These are phyloP conservation scores for Scheffersomyces stipitis DNA, from an alignment of 805 yeast genomes.

Conservation along the genomic window DNA sequence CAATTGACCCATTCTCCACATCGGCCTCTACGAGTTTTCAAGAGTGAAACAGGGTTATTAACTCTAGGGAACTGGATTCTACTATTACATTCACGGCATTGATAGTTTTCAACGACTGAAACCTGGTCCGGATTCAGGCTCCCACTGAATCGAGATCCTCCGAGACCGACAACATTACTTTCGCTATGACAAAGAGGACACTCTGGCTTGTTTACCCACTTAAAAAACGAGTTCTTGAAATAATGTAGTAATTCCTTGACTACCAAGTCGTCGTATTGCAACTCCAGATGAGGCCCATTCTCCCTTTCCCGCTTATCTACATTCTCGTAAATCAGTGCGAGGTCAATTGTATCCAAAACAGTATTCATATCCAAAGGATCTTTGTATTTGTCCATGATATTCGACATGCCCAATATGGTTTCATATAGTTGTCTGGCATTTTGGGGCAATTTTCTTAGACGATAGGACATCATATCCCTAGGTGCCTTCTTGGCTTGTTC, in stretches of 20 bases:
- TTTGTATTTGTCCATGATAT: conserved; percentile 7
- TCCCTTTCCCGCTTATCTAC: conserved; percentile 53
- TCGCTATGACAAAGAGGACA: conserved; percentile 53
- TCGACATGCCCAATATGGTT: conserved; percentile 1
- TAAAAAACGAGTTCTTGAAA: conserved; percentile 76
- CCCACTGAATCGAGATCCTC: conserved; percentile 38
- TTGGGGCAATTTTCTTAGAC: neutral
- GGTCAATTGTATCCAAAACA: conserved; percentile 64
- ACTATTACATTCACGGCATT: conserved; percentile 52
- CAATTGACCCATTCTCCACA: conserved; percentile 97
- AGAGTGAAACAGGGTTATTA: conserved; percentile 60
- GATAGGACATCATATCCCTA: neutral
- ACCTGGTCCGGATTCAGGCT: conserved; percentile 43
- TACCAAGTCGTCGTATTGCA: conserved; percentile 35
- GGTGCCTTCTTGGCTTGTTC: conserved; percentile 1
- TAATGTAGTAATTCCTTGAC: conserved; percentile 34
- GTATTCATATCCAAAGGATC: conserved; percentile 30
- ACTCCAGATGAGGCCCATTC: conserved; percentile 4
- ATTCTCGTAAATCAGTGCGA: conserved; percentile 55
- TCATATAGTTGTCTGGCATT: conserved; percentile 5
- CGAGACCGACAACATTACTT: conserved; percentile 38
- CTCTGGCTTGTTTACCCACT: conserved; percentile 74
- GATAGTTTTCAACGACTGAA: conserved; percentile 59
- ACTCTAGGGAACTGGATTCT: conserved; percentile 71
- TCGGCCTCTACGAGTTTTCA: conserved; percentile 68